Conservation (phyloP, 768 basidiomycete genomes). For the Hemileccinum rubropunctum region DNA sequence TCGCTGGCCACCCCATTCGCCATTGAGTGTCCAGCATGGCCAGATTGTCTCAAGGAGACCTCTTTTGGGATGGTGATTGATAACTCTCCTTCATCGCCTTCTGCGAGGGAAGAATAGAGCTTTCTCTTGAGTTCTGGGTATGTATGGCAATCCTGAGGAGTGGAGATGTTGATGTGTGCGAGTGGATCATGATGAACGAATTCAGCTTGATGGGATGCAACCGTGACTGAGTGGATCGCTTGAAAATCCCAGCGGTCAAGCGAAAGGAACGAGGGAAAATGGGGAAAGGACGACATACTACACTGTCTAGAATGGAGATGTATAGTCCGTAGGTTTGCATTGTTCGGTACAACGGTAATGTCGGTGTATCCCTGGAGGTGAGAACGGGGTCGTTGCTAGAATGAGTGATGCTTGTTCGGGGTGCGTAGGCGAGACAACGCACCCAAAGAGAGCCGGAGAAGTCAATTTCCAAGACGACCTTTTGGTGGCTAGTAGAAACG, state of each 20-base stretch:
- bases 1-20: conserved; percentile 51
- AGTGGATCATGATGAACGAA: conserved; percentile 80
- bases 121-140: conserved; percentile 94
- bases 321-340: conserved; percentile 74
- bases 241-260: conserved; percentile 22
- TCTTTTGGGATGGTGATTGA: conserved; percentile 84
- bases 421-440: conserved; percentile 32
- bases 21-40: conserved; percentile 36
- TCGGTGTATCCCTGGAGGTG: conserved; percentile 82
- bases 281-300: conserved; percentile 46
- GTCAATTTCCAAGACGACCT: conserved; percentile 91
- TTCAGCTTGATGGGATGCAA: conserved; percentile 68
- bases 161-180: conserved; percentile 59
- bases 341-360: conserved; percentile 82
- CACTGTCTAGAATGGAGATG: conserved; percentile 89
- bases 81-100: conserved; percentile 92
- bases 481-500: conserved; percentile 90
- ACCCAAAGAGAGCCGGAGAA: conserved; percentile 87
- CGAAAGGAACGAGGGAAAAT: conserved; percentile 14
- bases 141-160: conserved; percentile 75
- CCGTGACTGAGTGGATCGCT: conserved; percentile 75
- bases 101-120: conserved; percentile 86
- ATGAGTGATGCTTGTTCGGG: conserved; percentile 20
- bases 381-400: conserved; percentile 8
- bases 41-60: conserved; percentile 61